Evolutionary conservation across 78 protist genomes (phyloP).

Genomic region (Acrasis kona): DNA sequence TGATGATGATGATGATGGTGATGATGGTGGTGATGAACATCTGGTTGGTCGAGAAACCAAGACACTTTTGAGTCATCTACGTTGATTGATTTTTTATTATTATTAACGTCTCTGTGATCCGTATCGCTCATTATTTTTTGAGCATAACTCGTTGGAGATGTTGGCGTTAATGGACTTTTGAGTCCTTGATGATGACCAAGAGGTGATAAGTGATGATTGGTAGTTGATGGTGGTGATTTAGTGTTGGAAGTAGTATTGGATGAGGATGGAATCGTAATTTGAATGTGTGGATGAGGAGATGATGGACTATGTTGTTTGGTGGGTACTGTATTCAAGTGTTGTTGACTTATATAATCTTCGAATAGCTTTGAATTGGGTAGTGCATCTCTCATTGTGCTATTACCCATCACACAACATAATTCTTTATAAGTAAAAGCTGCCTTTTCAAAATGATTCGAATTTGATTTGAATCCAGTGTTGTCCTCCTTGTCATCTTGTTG

Average conservation of each 20-base stretch:
- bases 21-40: too few relatives aligned
- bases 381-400: background rate
- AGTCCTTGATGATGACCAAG: background rate
- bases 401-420: background rate
- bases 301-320: background rate
- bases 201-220: background rate
- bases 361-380: background rate
- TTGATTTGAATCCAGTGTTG: too few relatives aligned
- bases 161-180: background rate
- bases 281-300: background rate
- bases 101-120: too few relatives aligned
- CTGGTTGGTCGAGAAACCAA: too few relatives aligned
- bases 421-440: background rate
- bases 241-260: background rate
- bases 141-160: too few relatives aligned
- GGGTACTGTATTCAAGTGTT: too few relatives aligned
- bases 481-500: too few relatives aligned
- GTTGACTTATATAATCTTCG: background rate
- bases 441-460: background rate
- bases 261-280: background rate
- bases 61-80: too few relatives aligned
- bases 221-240: too few relatives aligned
- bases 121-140: too few relatives aligned
- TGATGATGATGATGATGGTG: too few relatives aligned
- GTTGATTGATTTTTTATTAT: too few relatives aligned